Percentiles rank a stretch among this genome's conserved stretches.
These are phyloP conservation scores for Trametes villosa DNA, from an alignment of 768 basidiomycete genomes.

Conservation along the genomic window DNA sequence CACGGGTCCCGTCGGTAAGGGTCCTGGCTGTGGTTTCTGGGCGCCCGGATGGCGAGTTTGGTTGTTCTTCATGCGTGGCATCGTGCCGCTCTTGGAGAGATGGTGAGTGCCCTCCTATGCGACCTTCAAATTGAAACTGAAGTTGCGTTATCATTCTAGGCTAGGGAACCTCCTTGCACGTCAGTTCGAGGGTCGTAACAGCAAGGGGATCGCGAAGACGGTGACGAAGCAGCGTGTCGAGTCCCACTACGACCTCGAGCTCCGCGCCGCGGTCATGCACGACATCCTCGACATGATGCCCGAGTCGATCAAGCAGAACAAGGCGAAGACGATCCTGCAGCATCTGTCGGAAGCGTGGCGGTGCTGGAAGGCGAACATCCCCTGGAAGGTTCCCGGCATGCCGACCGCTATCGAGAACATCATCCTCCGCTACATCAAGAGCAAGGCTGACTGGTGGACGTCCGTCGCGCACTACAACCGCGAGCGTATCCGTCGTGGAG, in stretches of 20 bases:
- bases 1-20: conserved; percentile 98
- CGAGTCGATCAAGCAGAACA: conserved; percentile 98
- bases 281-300: conserved; percentile 99
- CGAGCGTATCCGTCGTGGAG: conserved; percentile 94
- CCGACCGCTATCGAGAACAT: conserved; percentile 99
- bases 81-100: conserved; percentile 94
- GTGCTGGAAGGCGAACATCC: conserved; percentile 97
- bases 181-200: conserved; percentile 98
- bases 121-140: not conserved
- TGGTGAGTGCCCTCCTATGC: conserved; percentile 65
- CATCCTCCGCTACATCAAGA: conserved; percentile 98
- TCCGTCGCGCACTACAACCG: conserved; percentile 99
- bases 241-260: conserved; percentile 96
- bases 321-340: conserved; percentile 99
- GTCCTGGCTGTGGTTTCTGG: conserved; percentile 99
- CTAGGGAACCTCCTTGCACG: conserved; percentile 96
- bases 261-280: conserved; percentile 99
- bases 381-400: conserved; percentile 99
- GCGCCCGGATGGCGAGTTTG: conserved; percentile 99
- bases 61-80: conserved; percentile 99
- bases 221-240: conserved; percentile 99
- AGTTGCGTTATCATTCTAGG: conserved; percentile 40
- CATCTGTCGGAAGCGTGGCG: conserved; percentile 99
- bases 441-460: conserved; percentile 99
- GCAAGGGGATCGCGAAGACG: conserved; percentile 95